A percentile compares a stretch with the other conserved stretches of the same genome.
These are phyloP conservation scores for Ascochyta rabiei DNA, from an alignment of 2,329 filamentous ascomycete species.

Conservation along the genomic window DNA sequence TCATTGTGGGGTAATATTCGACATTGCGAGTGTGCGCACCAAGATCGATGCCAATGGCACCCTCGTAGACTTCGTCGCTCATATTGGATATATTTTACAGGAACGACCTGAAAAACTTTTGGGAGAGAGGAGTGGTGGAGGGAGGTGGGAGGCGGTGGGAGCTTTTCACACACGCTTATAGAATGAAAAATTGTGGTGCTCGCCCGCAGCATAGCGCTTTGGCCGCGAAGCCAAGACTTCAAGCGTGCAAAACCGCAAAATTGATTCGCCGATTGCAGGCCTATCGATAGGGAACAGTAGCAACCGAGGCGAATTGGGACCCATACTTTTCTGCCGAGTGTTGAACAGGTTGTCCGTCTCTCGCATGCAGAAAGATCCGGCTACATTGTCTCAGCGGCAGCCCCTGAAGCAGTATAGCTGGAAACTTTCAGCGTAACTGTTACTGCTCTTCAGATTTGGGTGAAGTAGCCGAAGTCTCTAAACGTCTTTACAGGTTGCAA, in stretches of 20 bases:
- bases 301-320: conserved; percentile 17
- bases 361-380: not conserved
- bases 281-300: conserved; percentile 11
- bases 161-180: conserved; percentile 28
- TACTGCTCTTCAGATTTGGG: no score
- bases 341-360: not conserved
- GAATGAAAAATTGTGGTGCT: conserved; percentile 22
- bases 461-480: no score
- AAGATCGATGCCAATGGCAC: conserved; percentile 99
- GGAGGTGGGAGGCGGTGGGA: conserved; percentile 35
- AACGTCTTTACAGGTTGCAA: no score
- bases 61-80: conserved; percentile 98
- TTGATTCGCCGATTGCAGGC: conserved; percentile 17
- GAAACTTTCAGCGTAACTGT: no score
- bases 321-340: not conserved
- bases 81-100: conserved; percentile 63
- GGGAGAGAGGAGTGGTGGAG: conserved; percentile 39
- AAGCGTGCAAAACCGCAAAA: conserved; percentile 14
- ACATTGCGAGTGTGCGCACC: conserved; percentile 61
- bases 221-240: conserved; percentile 3
- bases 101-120: conserved; percentile 38
- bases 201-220: conserved; percentile 22
- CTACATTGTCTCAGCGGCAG: not conserved
- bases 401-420: no score
- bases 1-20: conserved; percentile 37